These are phyloP conservation scores for Lonicera japonica DNA, from an alignment of 129 eudicot species.

Conservation along the genomic window DNA sequence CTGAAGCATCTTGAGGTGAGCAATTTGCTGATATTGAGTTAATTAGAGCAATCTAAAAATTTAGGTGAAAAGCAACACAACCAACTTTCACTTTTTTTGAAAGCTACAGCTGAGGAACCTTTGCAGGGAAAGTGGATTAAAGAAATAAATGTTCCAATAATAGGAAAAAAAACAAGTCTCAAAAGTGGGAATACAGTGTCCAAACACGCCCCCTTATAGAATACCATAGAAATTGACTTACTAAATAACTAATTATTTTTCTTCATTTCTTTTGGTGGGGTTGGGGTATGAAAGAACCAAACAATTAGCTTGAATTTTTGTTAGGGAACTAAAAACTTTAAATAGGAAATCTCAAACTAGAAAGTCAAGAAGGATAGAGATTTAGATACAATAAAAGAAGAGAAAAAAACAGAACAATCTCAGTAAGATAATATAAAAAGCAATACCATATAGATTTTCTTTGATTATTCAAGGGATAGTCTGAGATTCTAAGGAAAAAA, in stretches of 20 bases:
- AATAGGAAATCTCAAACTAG: not conserved
- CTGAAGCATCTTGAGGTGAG: not conserved
- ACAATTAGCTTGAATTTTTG: not conserved
- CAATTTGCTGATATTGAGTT: not conserved
- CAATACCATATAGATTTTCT: not conserved
- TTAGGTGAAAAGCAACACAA: conserved; percentile 16
- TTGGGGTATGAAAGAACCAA: not conserved
- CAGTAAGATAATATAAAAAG: not conserved
- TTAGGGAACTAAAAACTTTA: not conserved
- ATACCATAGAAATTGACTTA: not conserved
- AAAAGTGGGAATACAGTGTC: conserved; percentile 12
- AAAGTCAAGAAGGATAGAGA: not conserved
- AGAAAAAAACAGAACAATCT: not conserved
- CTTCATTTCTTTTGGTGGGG: not conserved
- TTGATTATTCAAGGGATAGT: too few species aligned
- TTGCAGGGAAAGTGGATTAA: conserved; percentile 34
- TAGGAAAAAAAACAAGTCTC: conserved; percentile 26
- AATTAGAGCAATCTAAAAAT: not conserved
- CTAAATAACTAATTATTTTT: not conserved
- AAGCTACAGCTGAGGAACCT: conserved; percentile 69
- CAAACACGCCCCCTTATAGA: conserved; percentile 12
- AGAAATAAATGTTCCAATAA: conserved; percentile 16
- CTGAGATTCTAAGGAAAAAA: too few species aligned
- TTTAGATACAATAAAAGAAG: not conserved
- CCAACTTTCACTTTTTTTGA: conserved; percentile 44